Evolutionary conservation across 768 basidiomycete species (phyloP), one percentile per base, ranked within the genome.

Genomic region (Trametes meyenii): DNA sequence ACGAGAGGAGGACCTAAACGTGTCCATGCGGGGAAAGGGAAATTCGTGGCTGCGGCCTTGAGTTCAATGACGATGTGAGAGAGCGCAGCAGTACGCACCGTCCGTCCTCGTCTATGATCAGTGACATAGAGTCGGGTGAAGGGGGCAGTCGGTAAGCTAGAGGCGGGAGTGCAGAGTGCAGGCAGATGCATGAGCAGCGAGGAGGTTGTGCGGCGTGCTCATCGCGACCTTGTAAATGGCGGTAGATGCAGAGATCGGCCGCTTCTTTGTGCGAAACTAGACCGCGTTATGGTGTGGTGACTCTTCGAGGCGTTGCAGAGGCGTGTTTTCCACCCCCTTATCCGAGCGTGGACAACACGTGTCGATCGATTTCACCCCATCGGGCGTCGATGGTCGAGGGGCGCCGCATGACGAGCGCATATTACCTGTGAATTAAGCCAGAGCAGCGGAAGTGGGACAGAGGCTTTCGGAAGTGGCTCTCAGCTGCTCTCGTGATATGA

Each of bases 21-120:
- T 12, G 49, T 66, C 64, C 57, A 67, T 58, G 13, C 39, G 48
- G 29, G 67, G 67, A 51, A 68, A 70, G 14, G 69, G 67, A 48
- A 54, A 70, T 50, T 65, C 63, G 58, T 33, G 46, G 17, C 67
- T 67, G 55, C 50, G 21, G 46, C 57, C 42, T 23, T 26, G 54
- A 52, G 51, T 33, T 51, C 49, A 23, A 35, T 7, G 23, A 24
- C 16, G 29, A 39, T 12, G 43, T 49, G 39, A 16, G 39, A 12
- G 44, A 35, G 19, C 39, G 19, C 12, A n/a, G 29, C 8, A 19
- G 24, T 21, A 59, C 69, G 21, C 52, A 70, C 69, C 62, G 61
- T 35, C 61, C 55, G 39, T 60, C 36, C 49, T 65, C 65, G 44
- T 64, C 62, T 23, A 67, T 13, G 13, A 63, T 50, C 8, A 52